Conservation (phyloP, 2,329 filamentous ascomycete genomes). For the Monilinia laxa region DNA sequence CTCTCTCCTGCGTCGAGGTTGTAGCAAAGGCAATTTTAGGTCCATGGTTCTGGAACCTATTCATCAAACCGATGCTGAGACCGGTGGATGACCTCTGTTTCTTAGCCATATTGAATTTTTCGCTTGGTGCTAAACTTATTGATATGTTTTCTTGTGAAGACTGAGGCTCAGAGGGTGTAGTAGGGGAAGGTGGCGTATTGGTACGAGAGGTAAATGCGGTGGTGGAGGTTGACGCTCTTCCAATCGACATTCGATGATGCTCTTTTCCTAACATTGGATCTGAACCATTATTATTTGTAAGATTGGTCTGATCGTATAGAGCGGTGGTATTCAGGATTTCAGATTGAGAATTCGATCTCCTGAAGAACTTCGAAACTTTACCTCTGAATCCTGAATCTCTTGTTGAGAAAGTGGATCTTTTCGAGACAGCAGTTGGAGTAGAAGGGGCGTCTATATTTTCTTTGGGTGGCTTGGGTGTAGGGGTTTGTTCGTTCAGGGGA, state of each 20-base stretch:
- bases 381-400: conserved; percentile 26
- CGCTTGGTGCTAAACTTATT: conserved; percentile 3
- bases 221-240: conserved; percentile 31
- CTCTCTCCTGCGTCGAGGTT: conserved; percentile 24
- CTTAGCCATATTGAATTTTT: conserved; percentile 46
- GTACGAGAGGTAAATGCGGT: conserved; percentile 31
- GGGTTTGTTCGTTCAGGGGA: conserved; percentile 6
- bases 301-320: conserved; percentile 20
- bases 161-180: conserved; percentile 38
- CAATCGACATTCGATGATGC: conserved; percentile 26
- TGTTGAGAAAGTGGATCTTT: conserved; percentile 23
- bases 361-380: conserved; percentile 32
- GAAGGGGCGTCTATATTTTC: conserved; percentile 1
- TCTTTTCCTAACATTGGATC: conserved; percentile 29
- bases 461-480: conserved; percentile 15
- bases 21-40: conserved; percentile 29
- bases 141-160: conserved; percentile 19
- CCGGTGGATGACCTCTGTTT: conserved; percentile 47
- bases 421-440: conserved; percentile 16
- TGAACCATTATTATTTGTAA: conserved; percentile 27
- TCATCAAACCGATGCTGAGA: conserved; percentile 30
- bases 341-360: conserved; percentile 28
- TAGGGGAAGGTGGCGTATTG: conserved; percentile 48
- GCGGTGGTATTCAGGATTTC: conserved; percentile 16
- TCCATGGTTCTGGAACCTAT: conserved; percentile 28